Conservation (phyloP, 106 monocot genomes). For the Acanthochlamys bracteata region DNA sequence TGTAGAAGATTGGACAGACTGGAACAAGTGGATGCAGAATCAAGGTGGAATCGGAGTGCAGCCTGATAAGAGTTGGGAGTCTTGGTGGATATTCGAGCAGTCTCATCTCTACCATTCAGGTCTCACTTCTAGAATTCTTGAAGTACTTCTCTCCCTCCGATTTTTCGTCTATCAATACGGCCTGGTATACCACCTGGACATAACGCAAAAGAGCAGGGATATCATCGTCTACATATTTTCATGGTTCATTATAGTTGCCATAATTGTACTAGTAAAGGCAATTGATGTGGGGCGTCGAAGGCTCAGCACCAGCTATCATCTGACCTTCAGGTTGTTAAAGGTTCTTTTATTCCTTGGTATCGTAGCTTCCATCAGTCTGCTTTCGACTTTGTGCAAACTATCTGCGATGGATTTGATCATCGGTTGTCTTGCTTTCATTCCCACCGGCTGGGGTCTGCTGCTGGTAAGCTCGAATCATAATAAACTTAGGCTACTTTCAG, state of each 20-base stretch:
- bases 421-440: constrained; percentile 75
- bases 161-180: constrained; percentile 97
- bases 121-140: constrained; percentile 55
- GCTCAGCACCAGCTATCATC: constrained; percentile 55
- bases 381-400: constrained; percentile 50
- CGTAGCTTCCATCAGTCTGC: constrained; percentile 40
- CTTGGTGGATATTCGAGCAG: constrained; percentile 94
- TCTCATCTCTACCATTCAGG: constrained; percentile 75
- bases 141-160: constrained; percentile 55
- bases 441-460: constrained; percentile 90
- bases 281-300: constrained; percentile 38
- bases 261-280: constrained; percentile 48
- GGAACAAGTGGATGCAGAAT: constrained; percentile 93
- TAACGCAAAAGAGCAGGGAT: constrained; percentile 58
- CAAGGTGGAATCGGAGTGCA: constrained; percentile 85
- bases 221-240: constrained; percentile 63
- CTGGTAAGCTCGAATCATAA: constrained; percentile 50
- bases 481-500: too few relatives aligned
- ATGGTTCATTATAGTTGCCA: constrained; percentile 54
- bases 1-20: constrained; percentile 92
- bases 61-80: constrained; percentile 87
- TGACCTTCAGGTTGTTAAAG: constrained; percentile 66
- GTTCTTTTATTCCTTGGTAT: constrained; percentile 70
- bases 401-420: constrained; percentile 66
- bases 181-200: constrained; percentile 83